These are phyloP conservation scores for Drechslerella coelobrocha DNA, from an alignment of 2,329 filamentous ascomycete species.

Conservation along the genomic window DNA sequence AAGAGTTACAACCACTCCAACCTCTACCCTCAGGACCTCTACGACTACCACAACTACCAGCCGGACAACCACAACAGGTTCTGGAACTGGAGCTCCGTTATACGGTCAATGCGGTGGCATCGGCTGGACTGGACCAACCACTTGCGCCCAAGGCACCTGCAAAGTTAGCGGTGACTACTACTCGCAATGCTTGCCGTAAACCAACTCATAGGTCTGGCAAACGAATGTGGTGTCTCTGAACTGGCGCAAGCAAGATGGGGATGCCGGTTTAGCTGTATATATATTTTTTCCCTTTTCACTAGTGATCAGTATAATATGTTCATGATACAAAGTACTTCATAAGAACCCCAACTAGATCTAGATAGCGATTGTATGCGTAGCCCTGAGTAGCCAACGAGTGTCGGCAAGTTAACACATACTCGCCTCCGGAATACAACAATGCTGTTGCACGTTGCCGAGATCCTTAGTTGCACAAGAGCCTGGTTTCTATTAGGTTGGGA, in stretches of 20 bases:
- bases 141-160: constrained; percentile 43
- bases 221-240: background rate
- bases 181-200: constrained; percentile 24
- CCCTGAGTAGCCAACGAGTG: too few species aligned
- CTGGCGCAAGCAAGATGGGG: too few species aligned
- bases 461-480: too few species aligned
- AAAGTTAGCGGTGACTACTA: constrained; percentile 20
- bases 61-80: constrained; percentile 35
- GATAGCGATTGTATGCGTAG: too few species aligned
- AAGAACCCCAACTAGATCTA: too few species aligned
- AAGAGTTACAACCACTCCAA: background rate
- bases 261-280: background rate
- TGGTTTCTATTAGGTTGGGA: too few species aligned
- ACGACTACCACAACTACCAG: constrained; percentile 34
- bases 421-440: too few species aligned
- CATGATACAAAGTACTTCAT: too few species aligned
- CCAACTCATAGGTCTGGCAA: background rate
- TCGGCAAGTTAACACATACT: too few species aligned
- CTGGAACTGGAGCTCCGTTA: constrained; percentile 18
- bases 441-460: too few species aligned
- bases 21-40: background rate
- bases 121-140: constrained; percentile 44
- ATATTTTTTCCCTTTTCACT: too few species aligned
- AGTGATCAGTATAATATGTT: too few species aligned
- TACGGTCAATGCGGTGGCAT: constrained; percentile 48